phyloP scores from a whole-genome alignment of 805 yeast genomes.

The Wickerhamomyces subpelliculosus region DNA sequence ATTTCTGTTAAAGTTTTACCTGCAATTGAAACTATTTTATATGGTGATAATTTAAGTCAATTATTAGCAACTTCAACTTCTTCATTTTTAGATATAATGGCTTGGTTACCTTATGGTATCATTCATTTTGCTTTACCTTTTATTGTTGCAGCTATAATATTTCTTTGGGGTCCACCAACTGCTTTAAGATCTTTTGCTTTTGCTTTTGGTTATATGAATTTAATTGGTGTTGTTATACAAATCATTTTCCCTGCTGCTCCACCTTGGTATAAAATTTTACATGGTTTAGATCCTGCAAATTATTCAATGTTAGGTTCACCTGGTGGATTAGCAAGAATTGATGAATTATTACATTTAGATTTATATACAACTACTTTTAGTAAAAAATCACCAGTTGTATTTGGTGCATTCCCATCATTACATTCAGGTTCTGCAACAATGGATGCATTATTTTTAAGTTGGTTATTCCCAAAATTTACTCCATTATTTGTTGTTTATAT shows the following conservation, averaged over 20 bases:
- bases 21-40: conserved; percentile 83
- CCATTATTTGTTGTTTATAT: conserved; percentile 71
- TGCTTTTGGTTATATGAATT: conserved; percentile 92
- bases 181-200: conserved; percentile 77
- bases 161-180: conserved; percentile 89
- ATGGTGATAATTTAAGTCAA: conserved; percentile 84
- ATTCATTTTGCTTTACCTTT: conserved; percentile 90
- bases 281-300: conserved; percentile 86
- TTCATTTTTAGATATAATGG: conserved; percentile 66
- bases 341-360: conserved; percentile 67
- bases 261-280: conserved; percentile 87
- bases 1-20: conserved; percentile 85
- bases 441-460: conserved; percentile 82
- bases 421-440: conserved; percentile 93
- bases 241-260: conserved; percentile 90
- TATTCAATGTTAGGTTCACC: conserved; percentile 91
- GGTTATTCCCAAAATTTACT: conserved; percentile 67
- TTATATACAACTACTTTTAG: conserved; percentile 77
- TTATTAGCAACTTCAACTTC: conserved; percentile 70
- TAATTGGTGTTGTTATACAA: conserved; percentile 79
- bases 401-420: conserved; percentile 85
- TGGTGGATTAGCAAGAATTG: conserved; percentile 90
- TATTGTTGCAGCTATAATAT: conserved; percentile 69
- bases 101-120: conserved; percentile 94
- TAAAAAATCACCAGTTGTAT: conserved; percentile 80